Percentiles rank a stretch among this genome's conserved stretches.
Evolutionary conservation across 2,329 filamentous ascomycete genomes (phyloP).

Genomic region (Trichoderma polysporum): DNA sequence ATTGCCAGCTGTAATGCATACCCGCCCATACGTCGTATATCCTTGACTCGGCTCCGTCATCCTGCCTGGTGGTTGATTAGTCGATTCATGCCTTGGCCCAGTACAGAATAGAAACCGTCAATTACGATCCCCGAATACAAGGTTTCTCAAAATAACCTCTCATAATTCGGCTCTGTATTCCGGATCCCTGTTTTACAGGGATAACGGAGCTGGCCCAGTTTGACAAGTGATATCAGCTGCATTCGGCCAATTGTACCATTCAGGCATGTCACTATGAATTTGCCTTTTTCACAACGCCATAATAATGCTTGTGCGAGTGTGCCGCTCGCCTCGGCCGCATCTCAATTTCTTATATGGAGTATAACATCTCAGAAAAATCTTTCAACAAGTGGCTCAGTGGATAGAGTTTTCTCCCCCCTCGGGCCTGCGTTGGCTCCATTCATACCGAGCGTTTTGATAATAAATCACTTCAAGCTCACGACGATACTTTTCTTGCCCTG

Average conservation of each 20-base stretch:
- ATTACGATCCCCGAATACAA: background rate
- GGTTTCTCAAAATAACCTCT: background rate
- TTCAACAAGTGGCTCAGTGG: background rate
- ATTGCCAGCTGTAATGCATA: background rate
- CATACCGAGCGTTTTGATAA: background rate
- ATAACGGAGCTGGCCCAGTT: background rate
- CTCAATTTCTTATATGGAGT: background rate
- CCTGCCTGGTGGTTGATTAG: background rate
- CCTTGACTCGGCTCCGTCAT: background rate
- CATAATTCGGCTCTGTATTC: slow-evolving; percentile 2
- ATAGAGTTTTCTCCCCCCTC: background rate
- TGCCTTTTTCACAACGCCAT: background rate
- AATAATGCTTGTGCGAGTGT: background rate
- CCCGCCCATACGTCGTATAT: background rate
- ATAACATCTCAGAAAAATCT: background rate
- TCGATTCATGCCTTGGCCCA: background rate
- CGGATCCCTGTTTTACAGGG: slow-evolving; percentile 4
- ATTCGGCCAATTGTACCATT: background rate
- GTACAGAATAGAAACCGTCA: background rate
- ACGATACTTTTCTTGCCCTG: background rate
- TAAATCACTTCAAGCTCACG: background rate
- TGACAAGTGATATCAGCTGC: slow-evolving; percentile 12
- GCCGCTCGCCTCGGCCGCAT: background rate
- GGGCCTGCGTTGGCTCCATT: background rate
- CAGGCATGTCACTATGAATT: slow-evolving; percentile 12